Conservation (phyloP, 78 protist species). For the Bodo saltans region DNA sequence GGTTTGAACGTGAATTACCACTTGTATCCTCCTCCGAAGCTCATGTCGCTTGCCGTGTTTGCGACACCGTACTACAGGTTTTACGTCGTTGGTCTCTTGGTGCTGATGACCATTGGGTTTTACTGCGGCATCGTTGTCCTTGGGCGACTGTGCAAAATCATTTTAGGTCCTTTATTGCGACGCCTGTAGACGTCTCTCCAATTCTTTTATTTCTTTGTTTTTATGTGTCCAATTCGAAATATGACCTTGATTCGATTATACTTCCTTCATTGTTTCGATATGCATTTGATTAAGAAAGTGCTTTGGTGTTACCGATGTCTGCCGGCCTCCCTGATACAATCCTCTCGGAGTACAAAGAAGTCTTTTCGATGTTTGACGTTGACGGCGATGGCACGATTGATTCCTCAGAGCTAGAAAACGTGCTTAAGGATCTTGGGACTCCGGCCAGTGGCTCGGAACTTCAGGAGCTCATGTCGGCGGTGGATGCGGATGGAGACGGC, state of each 20-base stretch:
- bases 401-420: background rate
- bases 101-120: background rate
- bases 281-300: no score
- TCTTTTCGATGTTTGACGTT: background rate
- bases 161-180: no score
- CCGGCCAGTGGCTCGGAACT: background rate
- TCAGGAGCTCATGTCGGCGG: constrained; percentile 28
- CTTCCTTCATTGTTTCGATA: no score
- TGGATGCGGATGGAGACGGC: constrained; percentile 68
- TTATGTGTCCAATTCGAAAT: no score
- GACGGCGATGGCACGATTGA: background rate
- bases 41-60: background rate
- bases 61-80: background rate
- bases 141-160: background rate
- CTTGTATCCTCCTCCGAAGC: background rate
- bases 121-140: background rate
- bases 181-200: no score
- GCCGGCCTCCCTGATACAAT: no score
- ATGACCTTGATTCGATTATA: no score
- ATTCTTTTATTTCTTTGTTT: no score
- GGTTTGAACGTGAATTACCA: background rate
- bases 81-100: background rate
- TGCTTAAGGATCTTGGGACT: background rate
- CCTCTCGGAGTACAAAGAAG: constrained; percentile 2
- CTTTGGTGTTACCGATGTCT: no score